A percentile compares a stretch with the other conserved stretches of the same genome.
phyloP scores from a whole-genome alignment of 176 grass and related monocot species.

The Pharus latifolius region DNA sequence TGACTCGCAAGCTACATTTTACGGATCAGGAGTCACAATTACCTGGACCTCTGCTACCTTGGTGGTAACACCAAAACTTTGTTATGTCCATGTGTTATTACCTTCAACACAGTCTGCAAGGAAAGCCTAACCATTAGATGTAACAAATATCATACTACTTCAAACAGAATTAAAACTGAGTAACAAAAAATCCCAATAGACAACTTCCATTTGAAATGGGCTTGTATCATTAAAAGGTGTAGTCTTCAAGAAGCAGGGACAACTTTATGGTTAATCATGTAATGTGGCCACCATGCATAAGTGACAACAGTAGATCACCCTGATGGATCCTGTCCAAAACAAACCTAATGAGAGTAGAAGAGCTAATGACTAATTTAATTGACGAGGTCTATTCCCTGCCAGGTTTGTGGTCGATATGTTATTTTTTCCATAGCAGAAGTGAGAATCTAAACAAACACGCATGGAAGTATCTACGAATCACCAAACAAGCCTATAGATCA shows the following conservation, averaged over 20 bases:
- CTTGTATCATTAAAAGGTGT: neutral
- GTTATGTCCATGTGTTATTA: conserved; percentile 38
- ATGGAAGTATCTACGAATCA: too few species aligned
- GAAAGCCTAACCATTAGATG: neutral
- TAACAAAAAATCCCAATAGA: neutral
- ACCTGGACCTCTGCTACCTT: conserved; percentile 31
- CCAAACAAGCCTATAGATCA: too few species aligned
- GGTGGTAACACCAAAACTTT: conserved; percentile 34
- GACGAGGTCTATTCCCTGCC: too few species aligned
- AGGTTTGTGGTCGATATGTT: too few species aligned
- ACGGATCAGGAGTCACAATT: conserved; percentile 30
- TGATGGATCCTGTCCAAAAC: too few species aligned
- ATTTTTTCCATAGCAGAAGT: too few species aligned
- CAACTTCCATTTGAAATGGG: neutral
- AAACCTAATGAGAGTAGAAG: too few species aligned
- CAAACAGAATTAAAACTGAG: neutral
- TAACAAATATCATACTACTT: neutral
- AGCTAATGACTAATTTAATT: too few species aligned
- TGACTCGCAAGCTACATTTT: conserved; percentile 14
- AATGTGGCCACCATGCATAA: neutral
- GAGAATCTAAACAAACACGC: too few species aligned
- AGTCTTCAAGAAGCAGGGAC: neutral
- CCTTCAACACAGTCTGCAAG: conserved; percentile 25
- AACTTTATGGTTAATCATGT: neutral
- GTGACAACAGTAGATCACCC: too few species aligned